These are phyloP conservation scores for Xerocomus potaroensis DNA, from an alignment of 768 basidiomycete genomes.

Conservation along the genomic window DNA sequence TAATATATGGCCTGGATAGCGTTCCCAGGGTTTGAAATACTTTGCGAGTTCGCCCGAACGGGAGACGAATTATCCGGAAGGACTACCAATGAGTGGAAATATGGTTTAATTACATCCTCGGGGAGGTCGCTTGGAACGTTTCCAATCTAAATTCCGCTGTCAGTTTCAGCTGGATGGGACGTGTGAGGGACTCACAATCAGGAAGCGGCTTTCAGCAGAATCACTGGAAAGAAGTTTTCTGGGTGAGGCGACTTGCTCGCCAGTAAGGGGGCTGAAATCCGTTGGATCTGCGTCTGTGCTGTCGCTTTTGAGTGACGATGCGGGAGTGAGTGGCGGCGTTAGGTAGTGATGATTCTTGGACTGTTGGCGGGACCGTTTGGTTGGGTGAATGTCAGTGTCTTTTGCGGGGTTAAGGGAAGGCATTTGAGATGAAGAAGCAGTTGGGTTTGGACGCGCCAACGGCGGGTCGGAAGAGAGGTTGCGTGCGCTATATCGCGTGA, in stretches of 20 bases:
- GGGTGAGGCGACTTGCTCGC: slow-evolving; percentile 19
- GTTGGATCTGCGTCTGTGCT: slow-evolving; percentile 31
- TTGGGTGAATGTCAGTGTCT: slow-evolving; percentile 15
- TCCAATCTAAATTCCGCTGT: slow-evolving; percentile 31
- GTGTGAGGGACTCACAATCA: slow-evolving; percentile 24
- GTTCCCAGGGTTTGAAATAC: slow-evolving; percentile 13
- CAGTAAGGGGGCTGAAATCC: slow-evolving; percentile 21
- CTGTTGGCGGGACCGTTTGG: slow-evolving; percentile 19
- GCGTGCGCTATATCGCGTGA: slow-evolving; percentile 23
- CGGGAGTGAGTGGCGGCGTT: slow-evolving; percentile 70
- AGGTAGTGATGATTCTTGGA: slow-evolving; percentile 38
- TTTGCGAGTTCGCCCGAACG: slow-evolving; percentile 6
- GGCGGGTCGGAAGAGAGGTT: slow-evolving; percentile 25
- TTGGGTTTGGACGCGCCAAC: slow-evolving; percentile 26
- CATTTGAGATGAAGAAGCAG: slow-evolving; percentile 16
- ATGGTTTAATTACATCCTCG: slow-evolving; percentile 27
- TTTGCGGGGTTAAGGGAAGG: slow-evolving; percentile 14
- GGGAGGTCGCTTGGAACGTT: slow-evolving; percentile 35
- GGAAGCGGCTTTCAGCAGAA: slow-evolving; percentile 28
- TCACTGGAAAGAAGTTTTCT: slow-evolving; percentile 9
- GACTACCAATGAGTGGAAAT: slow-evolving; percentile 28
- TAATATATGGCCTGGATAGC: slow-evolving; percentile 56
- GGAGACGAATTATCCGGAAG: slow-evolving; percentile 7
- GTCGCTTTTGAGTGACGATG: slow-evolving; percentile 47
- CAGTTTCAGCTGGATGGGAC: slow-evolving; percentile 1